Conservation (phyloP, 2,329 filamentous ascomycete genomes). For the Aphanoascus verrucosus region DNA sequence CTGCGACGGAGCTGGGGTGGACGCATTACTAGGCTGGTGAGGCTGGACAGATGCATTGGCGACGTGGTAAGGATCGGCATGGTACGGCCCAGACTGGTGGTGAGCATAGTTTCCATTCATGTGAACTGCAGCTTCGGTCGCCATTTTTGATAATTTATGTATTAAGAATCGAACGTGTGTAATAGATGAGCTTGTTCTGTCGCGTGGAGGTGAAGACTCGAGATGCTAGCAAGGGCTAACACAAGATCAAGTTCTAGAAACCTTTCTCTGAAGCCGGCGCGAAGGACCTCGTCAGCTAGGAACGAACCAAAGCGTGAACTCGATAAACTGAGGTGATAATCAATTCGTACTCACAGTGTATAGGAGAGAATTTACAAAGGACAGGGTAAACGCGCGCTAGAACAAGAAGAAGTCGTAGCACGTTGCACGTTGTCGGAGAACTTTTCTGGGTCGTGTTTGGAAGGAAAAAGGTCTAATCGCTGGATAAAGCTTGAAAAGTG, state of each 20-base stretch:
- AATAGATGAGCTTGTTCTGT: background rate
- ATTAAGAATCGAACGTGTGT: background rate
- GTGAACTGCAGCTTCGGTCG: conserved; percentile 30
- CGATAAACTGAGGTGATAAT: too few relatives aligned
- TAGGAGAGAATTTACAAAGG: background rate
- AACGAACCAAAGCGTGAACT: too few relatives aligned
- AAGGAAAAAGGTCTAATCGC: conserved; percentile 15
- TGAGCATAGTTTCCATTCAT: conserved; percentile 35
- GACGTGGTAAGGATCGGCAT: conserved; percentile 27
- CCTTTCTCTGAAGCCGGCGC: background rate
- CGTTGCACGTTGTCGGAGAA: background rate
- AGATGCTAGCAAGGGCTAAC: background rate
- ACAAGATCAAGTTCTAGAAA: background rate
- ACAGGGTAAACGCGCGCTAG: background rate
- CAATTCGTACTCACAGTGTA: too few relatives aligned
- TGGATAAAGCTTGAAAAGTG: conserved; percentile 16
- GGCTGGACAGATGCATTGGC: conserved; percentile 25
- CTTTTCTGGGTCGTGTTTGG: background rate
- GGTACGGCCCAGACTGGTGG: conserved; percentile 25
- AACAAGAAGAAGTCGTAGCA: conserved; percentile 1
- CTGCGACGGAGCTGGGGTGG: conserved; percentile 31
- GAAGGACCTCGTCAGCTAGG: background rate
- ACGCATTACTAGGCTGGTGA: conserved; percentile 32
- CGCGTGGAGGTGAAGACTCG: background rate
- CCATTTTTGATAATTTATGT: conserved; percentile 16